Conservation (phyloP, 2,329 filamentous ascomycete species). For the Arthrobotrys pseudoclavata region DNA sequence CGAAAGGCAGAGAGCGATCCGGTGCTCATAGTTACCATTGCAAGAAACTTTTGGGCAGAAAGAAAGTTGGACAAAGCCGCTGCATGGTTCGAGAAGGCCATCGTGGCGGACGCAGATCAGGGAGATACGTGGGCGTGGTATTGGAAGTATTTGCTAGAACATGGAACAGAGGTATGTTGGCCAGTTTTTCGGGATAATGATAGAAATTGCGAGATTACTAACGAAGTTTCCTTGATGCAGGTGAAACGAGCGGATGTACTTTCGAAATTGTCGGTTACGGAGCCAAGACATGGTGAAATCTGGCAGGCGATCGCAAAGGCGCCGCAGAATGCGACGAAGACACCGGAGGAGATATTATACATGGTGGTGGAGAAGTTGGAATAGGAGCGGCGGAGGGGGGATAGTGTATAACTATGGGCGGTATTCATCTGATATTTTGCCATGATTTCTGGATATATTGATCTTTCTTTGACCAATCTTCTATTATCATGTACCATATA, state of each 20-base stretch:
- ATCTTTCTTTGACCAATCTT: background rate
- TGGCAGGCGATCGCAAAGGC: slow-evolving; percentile 91
- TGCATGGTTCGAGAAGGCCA: slow-evolving; percentile 97
- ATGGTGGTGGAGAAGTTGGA: slow-evolving; percentile 76
- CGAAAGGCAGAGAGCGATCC: slow-evolving; percentile 96
- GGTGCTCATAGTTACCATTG: slow-evolving; percentile 88
- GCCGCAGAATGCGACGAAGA: slow-evolving; percentile 81
- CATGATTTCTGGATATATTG: background rate
- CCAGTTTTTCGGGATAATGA: slow-evolving; percentile 1
- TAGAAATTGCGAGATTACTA: slow-evolving; percentile 30
- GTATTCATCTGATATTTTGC: slow-evolving; percentile 19
- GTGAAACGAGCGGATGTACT: slow-evolving; percentile 91
- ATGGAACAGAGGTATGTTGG: slow-evolving; percentile 79
- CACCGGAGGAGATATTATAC: slow-evolving; percentile 84
- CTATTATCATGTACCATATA: slow-evolving; percentile 10
- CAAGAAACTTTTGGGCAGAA: slow-evolving; percentile 96
- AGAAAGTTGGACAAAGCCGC: slow-evolving; percentile 91
- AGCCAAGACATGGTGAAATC: slow-evolving; percentile 91
- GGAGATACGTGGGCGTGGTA: slow-evolving; percentile 99
- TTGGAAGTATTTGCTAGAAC: slow-evolving; percentile 90
- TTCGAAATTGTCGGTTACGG: slow-evolving; percentile 82
- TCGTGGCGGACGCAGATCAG: slow-evolving; percentile 85
- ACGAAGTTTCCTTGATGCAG: slow-evolving; percentile 62
- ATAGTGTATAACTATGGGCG: slow-evolving; percentile 14
- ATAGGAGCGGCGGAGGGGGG: slow-evolving; percentile 62